These are phyloP conservation scores for Isabelozyma gotoi DNA, from an alignment of 805 yeast genomes.

Conservation along the genomic window DNA sequence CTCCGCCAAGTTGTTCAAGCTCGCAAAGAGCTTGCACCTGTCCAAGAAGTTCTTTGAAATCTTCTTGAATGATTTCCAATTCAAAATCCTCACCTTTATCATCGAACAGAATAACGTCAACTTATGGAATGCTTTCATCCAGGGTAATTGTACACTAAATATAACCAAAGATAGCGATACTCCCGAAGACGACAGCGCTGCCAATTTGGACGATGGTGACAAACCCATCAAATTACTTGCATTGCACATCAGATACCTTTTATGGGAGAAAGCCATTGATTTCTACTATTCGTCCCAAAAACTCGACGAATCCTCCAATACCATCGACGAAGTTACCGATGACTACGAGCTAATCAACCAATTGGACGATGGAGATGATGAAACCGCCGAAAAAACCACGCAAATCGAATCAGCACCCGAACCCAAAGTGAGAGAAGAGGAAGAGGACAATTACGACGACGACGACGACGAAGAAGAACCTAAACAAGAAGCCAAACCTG, in stretches of 20 bases:
- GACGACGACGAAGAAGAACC: slow-evolving; percentile 26
- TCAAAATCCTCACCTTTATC: slow-evolving; percentile 27
- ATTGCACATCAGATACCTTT: slow-evolving; percentile 60
- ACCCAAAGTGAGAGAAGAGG: slow-evolving; percentile 28
- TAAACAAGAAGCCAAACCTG: slow-evolving; percentile 1
- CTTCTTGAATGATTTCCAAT: slow-evolving; percentile 36
- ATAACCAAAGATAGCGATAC: slow-evolving; percentile 12
- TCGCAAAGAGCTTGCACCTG: slow-evolving; percentile 33
- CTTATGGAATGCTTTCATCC: slow-evolving; percentile 37
- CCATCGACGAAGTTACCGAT: slow-evolving; percentile 30
- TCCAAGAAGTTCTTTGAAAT: slow-evolving; percentile 29
- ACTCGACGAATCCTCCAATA: slow-evolving; percentile 16
- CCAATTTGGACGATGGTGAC: slow-evolving; percentile 44
- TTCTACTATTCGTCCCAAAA: slow-evolving; percentile 30
- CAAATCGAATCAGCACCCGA: slow-evolving; percentile 5
- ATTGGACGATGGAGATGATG: slow-evolving; percentile 18
- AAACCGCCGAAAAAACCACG: slow-evolving; percentile 4
- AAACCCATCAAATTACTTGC: slow-evolving; percentile 43
- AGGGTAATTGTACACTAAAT: slow-evolving; percentile 33
- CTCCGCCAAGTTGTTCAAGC: slow-evolving; percentile 27
- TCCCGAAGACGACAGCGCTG: slow-evolving; percentile 4
- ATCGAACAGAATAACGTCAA: slow-evolving; percentile 27
- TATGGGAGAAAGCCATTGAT: slow-evolving; percentile 73
- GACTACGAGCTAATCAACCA: slow-evolving; percentile 35
- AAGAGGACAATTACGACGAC: slow-evolving; percentile 31